Conservation (phyloP, 1,284 basidiomycete species). For the Trichosporon asahii region DNA sequence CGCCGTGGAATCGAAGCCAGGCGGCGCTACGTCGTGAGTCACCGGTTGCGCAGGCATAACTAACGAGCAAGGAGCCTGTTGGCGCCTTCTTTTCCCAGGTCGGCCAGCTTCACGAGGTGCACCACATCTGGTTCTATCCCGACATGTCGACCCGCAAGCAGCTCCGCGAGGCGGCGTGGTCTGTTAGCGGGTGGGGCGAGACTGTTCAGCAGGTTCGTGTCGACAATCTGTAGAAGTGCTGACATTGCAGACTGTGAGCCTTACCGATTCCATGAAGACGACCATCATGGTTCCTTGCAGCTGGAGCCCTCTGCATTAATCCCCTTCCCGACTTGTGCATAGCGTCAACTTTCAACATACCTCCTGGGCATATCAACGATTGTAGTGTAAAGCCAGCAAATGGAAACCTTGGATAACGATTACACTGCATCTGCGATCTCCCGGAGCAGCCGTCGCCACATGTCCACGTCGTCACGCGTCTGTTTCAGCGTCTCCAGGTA, state of each 20-base stretch:
- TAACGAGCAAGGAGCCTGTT: conserved; percentile 60
- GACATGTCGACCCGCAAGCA: conserved; percentile 76
- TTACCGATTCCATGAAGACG: conserved; percentile 47
- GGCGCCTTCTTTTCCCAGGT: conserved; percentile 94
- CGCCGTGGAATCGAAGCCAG: conserved; percentile 82
- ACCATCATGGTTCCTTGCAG: conserved; percentile 45
- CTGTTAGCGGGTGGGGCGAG: conserved; percentile 86
- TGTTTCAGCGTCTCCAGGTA: conserved; percentile 12
- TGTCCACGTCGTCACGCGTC: conserved; percentile 5
- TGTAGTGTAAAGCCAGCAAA: background rate
- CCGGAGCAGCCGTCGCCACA: background rate
- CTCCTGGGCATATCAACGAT: background rate
- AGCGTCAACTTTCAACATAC: background rate
- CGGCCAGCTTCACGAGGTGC: conserved; percentile 81
- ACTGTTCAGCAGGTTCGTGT: conserved; percentile 76
- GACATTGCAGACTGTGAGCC: conserved; percentile 43
- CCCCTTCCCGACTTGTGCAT: background rate
- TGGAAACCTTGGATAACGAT: background rate
- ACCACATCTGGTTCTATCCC: conserved; percentile 93
- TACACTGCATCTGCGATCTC: background rate
- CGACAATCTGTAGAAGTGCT: background rate
- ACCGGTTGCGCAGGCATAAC: background rate
- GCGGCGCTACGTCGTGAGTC: conserved; percentile 63
- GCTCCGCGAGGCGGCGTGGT: conserved; percentile 82
- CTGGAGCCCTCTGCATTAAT: conserved; percentile 46